These are phyloP conservation scores for Bruguiera sexangula DNA, from an alignment of 345 rosid species.

Conservation along the genomic window DNA sequence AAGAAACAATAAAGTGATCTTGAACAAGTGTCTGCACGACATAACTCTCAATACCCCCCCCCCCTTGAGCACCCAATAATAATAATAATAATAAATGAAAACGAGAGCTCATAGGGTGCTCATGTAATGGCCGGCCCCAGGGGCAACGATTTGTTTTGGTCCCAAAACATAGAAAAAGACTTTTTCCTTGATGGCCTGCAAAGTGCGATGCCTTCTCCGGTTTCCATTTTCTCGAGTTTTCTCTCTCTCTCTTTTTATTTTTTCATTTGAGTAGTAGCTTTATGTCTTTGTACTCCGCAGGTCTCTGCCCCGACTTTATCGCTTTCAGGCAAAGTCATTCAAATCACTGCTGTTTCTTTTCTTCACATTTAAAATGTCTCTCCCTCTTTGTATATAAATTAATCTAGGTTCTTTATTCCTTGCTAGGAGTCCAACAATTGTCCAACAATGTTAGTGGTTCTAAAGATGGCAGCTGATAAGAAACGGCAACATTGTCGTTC, in stretches of 20 bases:
- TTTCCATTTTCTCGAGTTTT: no score
- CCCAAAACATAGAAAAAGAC: slow-evolving; percentile 9
- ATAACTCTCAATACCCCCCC: slow-evolving; percentile 38
- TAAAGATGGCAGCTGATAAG: slow-evolving; percentile 14
- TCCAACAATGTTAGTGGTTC: not conserved
- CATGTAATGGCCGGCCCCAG: slow-evolving; percentile 26
- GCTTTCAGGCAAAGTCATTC: not conserved
- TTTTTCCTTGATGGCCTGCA: slow-evolving; percentile 21
- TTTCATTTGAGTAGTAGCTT: not conserved
- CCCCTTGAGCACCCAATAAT: slow-evolving; percentile 20
- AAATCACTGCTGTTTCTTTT: slow-evolving; percentile 8
- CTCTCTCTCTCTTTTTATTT: slow-evolving; percentile 2
- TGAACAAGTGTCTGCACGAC: slow-evolving; percentile 27
- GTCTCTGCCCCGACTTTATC: slow-evolving; percentile 22
- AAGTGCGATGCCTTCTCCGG: slow-evolving; percentile 8
- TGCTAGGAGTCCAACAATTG: slow-evolving; percentile 5
- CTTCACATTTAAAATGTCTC: slow-evolving; percentile 22
- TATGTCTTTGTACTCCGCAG: slow-evolving; percentile 26
- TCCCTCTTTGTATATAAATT: slow-evolving; percentile 7
- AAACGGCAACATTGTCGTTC: slow-evolving; percentile 14
- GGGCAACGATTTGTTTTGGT: slow-evolving; percentile 5
- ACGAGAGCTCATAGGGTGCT: slow-evolving; percentile 10
- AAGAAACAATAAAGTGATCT: not conserved
- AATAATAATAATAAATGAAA: not conserved
- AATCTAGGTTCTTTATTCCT: not conserved